A percentile compares a stretch with the other conserved stretches of the same genome.
These are phyloP conservation scores for Magnusiomyces paraingens DNA, from an alignment of 1,139 yeast genomes.

Conservation along the genomic window DNA sequence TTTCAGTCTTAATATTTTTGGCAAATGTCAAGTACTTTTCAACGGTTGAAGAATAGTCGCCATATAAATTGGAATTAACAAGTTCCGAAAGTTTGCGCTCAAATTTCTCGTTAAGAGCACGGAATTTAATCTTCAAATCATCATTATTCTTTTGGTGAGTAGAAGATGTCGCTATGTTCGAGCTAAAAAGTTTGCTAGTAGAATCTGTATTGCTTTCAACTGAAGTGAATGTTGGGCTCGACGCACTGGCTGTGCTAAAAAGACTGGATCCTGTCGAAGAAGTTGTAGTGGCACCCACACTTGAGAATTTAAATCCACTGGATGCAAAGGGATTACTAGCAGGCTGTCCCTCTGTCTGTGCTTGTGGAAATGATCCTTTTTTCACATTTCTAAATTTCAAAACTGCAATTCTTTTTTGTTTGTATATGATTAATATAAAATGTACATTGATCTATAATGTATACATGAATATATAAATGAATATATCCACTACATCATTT, in stretches of 20 bases:
- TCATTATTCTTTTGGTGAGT: background rate
- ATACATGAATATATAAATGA: too few species aligned
- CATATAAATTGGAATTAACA: constrained; percentile 5
- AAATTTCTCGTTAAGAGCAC: constrained; percentile 10
- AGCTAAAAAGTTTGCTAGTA: background rate
- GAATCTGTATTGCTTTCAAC: background rate
- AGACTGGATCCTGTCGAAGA: too few species aligned
- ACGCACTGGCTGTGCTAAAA: background rate
- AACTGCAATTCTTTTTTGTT: background rate
- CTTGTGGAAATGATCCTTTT: background rate
- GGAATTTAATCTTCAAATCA: constrained; percentile 6
- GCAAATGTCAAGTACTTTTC: constrained; percentile 8
- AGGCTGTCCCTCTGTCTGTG: background rate
- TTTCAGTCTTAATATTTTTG: constrained; percentile 3
- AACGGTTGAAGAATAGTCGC: constrained; percentile 6
- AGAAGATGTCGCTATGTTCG: too few species aligned
- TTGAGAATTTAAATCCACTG: background rate
- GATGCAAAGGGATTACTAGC: background rate
- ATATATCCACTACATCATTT: too few species aligned
- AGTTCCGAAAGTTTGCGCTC: constrained; percentile 4
- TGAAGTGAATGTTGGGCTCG: background rate
- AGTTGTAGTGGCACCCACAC: too few species aligned
- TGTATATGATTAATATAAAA: background rate
- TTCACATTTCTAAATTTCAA: background rate
- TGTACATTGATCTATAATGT: background rate